A percentile compares a stretch with the other conserved stretches of the same genome.
Conservation (phyloP, 2,329 filamentous ascomycete genomes). For the Fusarium gaditjirri region DNA sequence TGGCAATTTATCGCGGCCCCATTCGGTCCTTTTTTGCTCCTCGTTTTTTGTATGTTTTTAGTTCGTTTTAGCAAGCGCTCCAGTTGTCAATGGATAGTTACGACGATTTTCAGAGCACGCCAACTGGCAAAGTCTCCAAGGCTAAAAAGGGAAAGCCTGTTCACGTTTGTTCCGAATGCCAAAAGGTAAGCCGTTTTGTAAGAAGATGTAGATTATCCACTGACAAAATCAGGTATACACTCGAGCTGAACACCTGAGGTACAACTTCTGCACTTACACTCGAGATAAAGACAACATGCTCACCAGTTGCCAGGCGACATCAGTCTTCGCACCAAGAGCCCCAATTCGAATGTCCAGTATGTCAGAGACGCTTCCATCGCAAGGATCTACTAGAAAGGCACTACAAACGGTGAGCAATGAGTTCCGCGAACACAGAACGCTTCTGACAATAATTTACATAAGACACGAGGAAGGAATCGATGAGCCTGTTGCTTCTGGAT, state of each 20-base stretch:
- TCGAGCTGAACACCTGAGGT: slow-evolving; percentile 13
- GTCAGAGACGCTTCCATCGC: slow-evolving; percentile 7
- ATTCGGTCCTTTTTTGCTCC: background rate
- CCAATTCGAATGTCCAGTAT: slow-evolving; percentile 11
- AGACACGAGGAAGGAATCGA: slow-evolving; percentile 3
- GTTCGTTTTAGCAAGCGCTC: background rate
- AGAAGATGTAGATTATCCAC: accelerated
- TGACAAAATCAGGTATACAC: slow-evolving; percentile 3
- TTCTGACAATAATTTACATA: background rate
- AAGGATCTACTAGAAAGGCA: slow-evolving; percentile 12
- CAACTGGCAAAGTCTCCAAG: slow-evolving; percentile 14
- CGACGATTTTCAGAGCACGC: background rate
- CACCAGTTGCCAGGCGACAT: background rate
- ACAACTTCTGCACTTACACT: background rate
- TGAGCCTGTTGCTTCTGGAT: background rate
- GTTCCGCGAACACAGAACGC: too few species aligned
- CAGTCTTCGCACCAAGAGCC: slow-evolving; percentile 9
- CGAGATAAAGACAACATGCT: background rate
- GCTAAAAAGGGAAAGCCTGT: slow-evolving; percentile 16
- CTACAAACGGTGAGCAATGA: slow-evolving; percentile 3
- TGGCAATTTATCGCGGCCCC: background rate
- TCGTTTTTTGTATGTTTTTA: background rate
- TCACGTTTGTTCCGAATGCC: slow-evolving; percentile 9
- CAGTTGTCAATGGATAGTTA: background rate
- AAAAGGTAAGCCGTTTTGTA: background rate